phyloP scores from a whole-genome alignment of 345 rosid species.

The Lumnitzera racemosa region DNA sequence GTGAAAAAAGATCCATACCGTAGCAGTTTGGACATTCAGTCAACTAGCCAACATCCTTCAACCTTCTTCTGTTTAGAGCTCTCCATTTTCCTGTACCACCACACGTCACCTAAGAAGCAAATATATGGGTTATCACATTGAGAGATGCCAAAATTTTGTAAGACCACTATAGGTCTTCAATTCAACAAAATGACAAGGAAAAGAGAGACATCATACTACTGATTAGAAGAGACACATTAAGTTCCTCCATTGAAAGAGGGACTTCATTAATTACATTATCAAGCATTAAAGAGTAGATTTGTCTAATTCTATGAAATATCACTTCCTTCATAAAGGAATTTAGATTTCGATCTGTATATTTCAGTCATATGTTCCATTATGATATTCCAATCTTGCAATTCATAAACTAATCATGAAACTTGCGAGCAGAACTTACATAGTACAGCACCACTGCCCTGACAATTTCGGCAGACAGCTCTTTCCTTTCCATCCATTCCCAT shows the following conservation, averaged over 20 bases:
- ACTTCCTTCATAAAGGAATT: no score
- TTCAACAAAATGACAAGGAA: neutral
- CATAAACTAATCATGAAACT: neutral
- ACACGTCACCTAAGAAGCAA: conserved; percentile 67
- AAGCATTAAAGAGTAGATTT: no score
- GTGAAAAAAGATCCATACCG: conserved; percentile 33
- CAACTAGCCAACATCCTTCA: conserved; percentile 91
- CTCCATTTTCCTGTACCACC: conserved; percentile 99
- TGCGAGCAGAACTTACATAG: conserved; percentile 46
- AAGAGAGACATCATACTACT: neutral
- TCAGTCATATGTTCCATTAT: no score
- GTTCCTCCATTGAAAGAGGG: no score
- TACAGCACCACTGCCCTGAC: conserved; percentile 76
- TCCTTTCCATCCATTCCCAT: conserved; percentile 47
- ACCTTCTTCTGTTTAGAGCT: conserved; percentile 88
- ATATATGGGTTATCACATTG: conserved; percentile 8
- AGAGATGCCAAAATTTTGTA: neutral
- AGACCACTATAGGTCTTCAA: neutral
- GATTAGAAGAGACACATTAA: no score
- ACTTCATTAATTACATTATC: no score
- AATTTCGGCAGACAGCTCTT: conserved; percentile 69
- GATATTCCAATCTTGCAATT: no score
- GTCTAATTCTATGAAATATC: no score
- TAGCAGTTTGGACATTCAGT: conserved; percentile 96
- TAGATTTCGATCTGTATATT: no score